Base-by-base conservation (phyloP, 139 green algal genomes). In the Bryopsis sp. region DNA sequence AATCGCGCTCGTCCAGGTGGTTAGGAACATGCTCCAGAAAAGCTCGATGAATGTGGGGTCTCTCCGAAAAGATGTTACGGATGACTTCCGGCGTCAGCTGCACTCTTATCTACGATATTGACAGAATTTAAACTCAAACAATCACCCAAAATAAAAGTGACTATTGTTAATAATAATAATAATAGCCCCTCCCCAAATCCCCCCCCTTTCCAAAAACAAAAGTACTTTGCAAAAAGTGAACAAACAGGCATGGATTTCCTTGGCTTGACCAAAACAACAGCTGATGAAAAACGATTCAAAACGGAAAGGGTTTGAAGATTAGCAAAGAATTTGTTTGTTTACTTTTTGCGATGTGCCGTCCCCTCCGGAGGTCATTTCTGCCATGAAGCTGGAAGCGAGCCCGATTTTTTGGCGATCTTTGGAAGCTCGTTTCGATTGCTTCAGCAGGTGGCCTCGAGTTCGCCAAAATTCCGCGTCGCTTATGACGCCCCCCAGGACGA, bases 1-100 rank as follows among this genome's bases (percentile, higher is more conserved):
- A 80, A 61, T 76, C 74, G 36, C 76, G 73, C 22, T 80, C 74
- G 24, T 58, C 67, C 74, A 80, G 76, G 43, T 73, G 67, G 11
- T 37, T 5, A 2, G 74, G 74, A 4, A 80, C 74, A 64, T 70
- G 72, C 33, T 64, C 15, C 22, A 48, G 35, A 38, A 50, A 80
- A 1, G 67, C 47, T 32, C 38, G 39, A 2, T 50, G 28, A 26
- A 78, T 65, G 22, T 72, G 62, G 2, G 73, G 66, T 65, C 62
- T 50, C 50, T 78, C 67, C 2, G 64, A 62, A 73, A 77, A 77
- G 22, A 77, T 57, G 60, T 72, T 32, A 7, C 39, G 48, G 33
- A 76, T 76, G 28, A 69, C 32, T 2, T 76, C 57, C 28, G 71
- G 57, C 2, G 71, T 70, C 11, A 76, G 61, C 22, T 67, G 71